A percentile compares a stretch with the other conserved stretches of the same genome.
These are phyloP conservation scores for Casuarina cunninghamiana DNA, from an alignment of 306 rosid species.

Conservation along the genomic window DNA sequence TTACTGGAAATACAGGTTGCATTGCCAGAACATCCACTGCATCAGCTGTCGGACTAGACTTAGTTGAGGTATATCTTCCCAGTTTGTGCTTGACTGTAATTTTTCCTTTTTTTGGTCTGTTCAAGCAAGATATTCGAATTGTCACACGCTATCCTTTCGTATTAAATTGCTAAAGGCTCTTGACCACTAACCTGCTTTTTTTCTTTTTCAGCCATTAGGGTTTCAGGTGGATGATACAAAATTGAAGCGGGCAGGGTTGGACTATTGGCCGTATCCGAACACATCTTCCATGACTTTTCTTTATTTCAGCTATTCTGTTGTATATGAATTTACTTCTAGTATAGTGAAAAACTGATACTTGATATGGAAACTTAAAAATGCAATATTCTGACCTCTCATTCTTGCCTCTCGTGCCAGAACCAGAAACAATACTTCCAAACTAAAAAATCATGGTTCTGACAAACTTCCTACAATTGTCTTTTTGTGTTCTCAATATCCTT, in stretches of 20 bases:
- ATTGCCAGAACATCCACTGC: conserved; percentile 96
- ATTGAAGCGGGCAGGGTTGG: conserved; percentile 94
- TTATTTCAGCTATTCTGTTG: background rate
- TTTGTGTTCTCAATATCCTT: background rate
- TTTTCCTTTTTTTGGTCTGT: background rate
- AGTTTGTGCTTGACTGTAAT: conserved; percentile 4
- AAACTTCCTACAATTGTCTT: background rate
- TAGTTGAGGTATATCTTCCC: conserved; percentile 73
- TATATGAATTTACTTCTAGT: background rate
- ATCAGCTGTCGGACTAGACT: conserved; percentile 85
- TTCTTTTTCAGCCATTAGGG: conserved; percentile 78
- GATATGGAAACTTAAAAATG: background rate
- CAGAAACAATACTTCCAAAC: background rate
- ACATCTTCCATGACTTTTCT: conserved; percentile 1
- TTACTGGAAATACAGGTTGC: conserved; percentile 95
- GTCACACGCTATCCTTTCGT: conserved; percentile 5
- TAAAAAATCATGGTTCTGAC: background rate
- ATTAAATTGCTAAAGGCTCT: conserved; percentile 15
- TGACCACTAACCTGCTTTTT: conserved; percentile 15
- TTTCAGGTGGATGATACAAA: conserved; percentile 80
- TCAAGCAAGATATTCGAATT: conserved; percentile 6
- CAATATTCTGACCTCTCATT: background rate
- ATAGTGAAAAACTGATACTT: background rate
- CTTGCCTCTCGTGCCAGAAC: background rate
- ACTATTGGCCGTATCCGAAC: conserved; percentile 93